These are phyloP conservation scores for Fereydounia khargensis DNA, from an alignment of 1,284 basidiomycete species.

Conservation along the genomic window DNA sequence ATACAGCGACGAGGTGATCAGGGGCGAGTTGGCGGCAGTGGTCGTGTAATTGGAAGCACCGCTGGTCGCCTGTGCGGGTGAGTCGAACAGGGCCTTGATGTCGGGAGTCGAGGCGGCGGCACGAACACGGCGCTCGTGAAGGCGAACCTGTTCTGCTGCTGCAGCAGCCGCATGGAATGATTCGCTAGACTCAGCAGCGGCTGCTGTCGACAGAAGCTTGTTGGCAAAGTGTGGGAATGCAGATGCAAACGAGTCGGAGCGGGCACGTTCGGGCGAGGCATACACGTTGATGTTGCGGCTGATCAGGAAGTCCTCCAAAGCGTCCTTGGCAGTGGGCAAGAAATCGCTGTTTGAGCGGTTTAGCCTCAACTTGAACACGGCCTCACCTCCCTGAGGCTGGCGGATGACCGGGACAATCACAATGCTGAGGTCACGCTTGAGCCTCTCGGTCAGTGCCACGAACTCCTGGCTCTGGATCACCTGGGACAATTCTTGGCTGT, in stretches of 20 bases:
- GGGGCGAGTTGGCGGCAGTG: constrained; percentile 34
- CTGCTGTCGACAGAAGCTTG: constrained; percentile 65
- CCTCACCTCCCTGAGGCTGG: constrained; percentile 64
- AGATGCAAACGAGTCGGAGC: constrained; percentile 88
- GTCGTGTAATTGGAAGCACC: constrained; percentile 60
- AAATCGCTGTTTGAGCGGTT: constrained; percentile 76
- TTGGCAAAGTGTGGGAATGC: constrained; percentile 96
- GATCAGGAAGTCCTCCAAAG: constrained; percentile 86
- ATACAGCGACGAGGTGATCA: constrained; percentile 45
- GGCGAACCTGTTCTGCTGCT: constrained; percentile 59
- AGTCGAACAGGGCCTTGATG: constrained; percentile 85
- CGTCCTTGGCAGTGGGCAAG: constrained; percentile 80
- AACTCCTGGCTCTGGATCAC: constrained; percentile 78
- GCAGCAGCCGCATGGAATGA: constrained; percentile 38
- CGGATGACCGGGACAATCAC: constrained; percentile 71
- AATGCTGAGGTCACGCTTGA: constrained; percentile 91
- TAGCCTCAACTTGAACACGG: constrained; percentile 87
- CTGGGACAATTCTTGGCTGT: constrained; percentile 70
- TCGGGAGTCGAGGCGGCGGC: constrained; percentile 85
- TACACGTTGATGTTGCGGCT: constrained; percentile 68
- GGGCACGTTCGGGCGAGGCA: constrained; percentile 53
- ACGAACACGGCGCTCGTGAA: constrained; percentile 72
- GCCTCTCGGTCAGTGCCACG: constrained; percentile 74
- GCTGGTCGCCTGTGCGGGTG: constrained; percentile 53
- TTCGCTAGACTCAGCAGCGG: constrained; percentile 39